Evolutionary conservation across 1,284 basidiomycete species (phyloP).

Genomic region (Cryptococcus sp.): DNA sequence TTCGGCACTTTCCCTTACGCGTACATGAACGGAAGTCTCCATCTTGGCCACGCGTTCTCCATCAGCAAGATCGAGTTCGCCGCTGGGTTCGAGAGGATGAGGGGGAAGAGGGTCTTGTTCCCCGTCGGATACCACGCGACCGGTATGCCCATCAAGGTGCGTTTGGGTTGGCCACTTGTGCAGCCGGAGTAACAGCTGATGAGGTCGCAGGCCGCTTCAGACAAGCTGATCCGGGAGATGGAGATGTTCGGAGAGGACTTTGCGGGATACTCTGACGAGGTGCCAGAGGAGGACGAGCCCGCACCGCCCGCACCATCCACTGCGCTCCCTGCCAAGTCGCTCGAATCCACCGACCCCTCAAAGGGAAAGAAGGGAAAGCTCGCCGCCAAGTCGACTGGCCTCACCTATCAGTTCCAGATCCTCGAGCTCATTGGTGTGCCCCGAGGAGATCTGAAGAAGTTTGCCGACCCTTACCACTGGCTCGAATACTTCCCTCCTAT

Average conservation of each 20-base stretch:
- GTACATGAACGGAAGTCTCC: constrained; percentile 98
- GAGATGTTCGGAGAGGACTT: constrained; percentile 94
- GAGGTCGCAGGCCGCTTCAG: constrained; percentile 73
- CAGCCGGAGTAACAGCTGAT: neutral
- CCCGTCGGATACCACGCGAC: constrained; percentile 96
- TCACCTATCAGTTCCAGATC: constrained; percentile 99
- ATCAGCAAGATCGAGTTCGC: constrained; percentile 98
- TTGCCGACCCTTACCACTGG: constrained; percentile 93
- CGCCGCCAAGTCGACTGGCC: constrained; percentile 86
- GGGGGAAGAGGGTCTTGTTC: constrained; percentile 92
- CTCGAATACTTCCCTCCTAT: constrained; percentile 95
- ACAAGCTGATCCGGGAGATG: constrained; percentile 97
- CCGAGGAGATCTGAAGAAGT: constrained; percentile 87
- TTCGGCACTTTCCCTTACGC: constrained; percentile 94
- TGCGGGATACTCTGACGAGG: constrained; percentile 65
- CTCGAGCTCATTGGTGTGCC: constrained; percentile 92
- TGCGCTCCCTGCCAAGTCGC: constrained; percentile 35
- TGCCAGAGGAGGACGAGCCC: constrained; percentile 22
- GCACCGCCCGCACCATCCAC: constrained; percentile 40
- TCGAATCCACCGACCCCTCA: constrained; percentile 48
- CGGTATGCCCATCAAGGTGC: constrained; percentile 97
- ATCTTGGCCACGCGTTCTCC: constrained; percentile 97
- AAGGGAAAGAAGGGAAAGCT: constrained; percentile 98
- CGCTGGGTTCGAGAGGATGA: constrained; percentile 92
- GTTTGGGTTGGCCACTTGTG: constrained; percentile 35